Base-by-base conservation (phyloP, 257 asterid genomes). In the Solanum chmielewskii region DNA sequence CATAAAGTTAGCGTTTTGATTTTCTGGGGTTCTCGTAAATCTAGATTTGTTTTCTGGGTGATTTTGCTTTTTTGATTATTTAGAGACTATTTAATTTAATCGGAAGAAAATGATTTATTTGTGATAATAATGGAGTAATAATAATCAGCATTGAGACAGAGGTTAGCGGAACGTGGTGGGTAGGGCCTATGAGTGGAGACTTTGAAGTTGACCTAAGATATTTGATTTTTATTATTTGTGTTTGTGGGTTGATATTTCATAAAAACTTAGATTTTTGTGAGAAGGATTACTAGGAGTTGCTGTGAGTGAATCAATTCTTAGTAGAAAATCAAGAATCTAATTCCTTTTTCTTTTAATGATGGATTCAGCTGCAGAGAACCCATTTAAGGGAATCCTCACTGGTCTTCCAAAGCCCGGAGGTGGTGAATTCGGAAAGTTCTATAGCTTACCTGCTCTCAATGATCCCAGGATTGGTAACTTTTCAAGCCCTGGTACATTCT, bases 381-480 rank as follows among this genome's bases (percentile, higher is more conserved):
- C 94, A 77, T 95, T 95, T 95, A 95, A 94, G 88, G 96, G 92
- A 87, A 94, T 94, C 69, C 90, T 94, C 86, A 93, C 98, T 87
- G 90, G 91, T 68, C 97, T 95, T 77, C 98, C 98, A 47, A 95
- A 95, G 92, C 97, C 98, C 7, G 96, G 97, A 25, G 98, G 98
- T 78, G 98, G 98, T 70, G 98, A 95, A 91, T 95, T 95, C 49
- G 98, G 98, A 56, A 95, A 95, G 91, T 94, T 92, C 92, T 95
- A 94, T 87, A 95, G 98, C 90, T 93, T 95, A 81, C 95, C 98
- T 76, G 95, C 98, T 86, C 92, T 95, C 18, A 95, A 95, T 45
- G 98, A 95, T 91, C 96, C 97, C 11, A 92, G 98, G 91, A 93
- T 95, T 41, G 98, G 98, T 95, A 92, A 89, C 60, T 42, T 78